phyloP scores from a whole-genome alignment of 306 rosid genomes.

The Erythrophleum fordii region DNA sequence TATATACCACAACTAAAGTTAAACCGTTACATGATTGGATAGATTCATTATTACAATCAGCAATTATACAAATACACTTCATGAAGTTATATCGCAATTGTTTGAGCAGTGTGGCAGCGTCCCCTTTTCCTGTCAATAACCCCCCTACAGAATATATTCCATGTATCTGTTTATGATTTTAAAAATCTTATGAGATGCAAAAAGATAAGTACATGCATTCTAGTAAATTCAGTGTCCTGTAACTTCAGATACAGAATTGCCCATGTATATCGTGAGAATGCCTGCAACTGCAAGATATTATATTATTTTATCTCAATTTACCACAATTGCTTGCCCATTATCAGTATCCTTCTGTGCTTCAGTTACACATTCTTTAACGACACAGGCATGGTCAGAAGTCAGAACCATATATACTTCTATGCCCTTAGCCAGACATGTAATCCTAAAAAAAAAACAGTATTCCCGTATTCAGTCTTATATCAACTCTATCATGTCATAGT shows the following conservation, averaged over 20 bases:
- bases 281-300: background rate
- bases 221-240: background rate
- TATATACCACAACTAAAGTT: slow-evolving; percentile 1
- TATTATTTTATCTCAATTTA: background rate
- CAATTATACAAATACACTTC: slow-evolving; percentile 14
- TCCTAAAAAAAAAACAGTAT: background rate
- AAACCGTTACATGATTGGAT: background rate
- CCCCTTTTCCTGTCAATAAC: background rate
- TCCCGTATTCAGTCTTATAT: background rate
- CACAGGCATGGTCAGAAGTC: background rate
- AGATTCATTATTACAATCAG: slow-evolving; percentile 16
- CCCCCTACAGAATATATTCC: background rate
- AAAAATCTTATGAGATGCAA: background rate
- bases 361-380: background rate
- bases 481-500: slow-evolving; percentile 5
- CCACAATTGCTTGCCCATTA: slow-evolving; percentile 12
- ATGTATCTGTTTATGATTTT: background rate
- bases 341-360: background rate
- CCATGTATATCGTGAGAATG: background rate
- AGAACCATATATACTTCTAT: background rate
- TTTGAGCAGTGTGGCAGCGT: slow-evolving; percentile 9
- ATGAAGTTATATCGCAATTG: background rate
- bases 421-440: slow-evolving; percentile 9
- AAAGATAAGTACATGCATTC: background rate
- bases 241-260: background rate